Evolutionary conservation across 768 basidiomycete genomes (phyloP).

Genomic region (Naganishia antarctica): DNA sequence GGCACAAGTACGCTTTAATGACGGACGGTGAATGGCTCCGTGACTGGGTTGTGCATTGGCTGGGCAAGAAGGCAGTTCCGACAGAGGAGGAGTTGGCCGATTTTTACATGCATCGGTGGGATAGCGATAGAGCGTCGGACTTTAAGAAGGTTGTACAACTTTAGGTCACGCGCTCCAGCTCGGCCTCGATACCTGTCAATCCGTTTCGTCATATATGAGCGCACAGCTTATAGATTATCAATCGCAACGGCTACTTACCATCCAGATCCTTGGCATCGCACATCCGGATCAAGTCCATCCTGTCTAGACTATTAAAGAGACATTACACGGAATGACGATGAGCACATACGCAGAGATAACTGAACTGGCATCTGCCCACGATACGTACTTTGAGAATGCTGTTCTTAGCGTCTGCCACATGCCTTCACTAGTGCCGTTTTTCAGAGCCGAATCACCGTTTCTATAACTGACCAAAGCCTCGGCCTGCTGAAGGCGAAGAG

Average conservation of each 20-base stretch:
- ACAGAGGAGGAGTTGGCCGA: slow-evolving; percentile 3
- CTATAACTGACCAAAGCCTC: slow-evolving; percentile 58
- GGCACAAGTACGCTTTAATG: slow-evolving; percentile 5
- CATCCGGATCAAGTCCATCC: slow-evolving; percentile 67
- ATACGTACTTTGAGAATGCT: slow-evolving; percentile 63
- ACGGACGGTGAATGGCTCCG: slow-evolving; percentile 10
- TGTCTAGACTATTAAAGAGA: slow-evolving; percentile 54
- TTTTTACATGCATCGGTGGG: slow-evolving; percentile 8
- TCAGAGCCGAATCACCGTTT: slow-evolving; percentile 43
- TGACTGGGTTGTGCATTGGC: not conserved
- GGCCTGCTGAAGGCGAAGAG: slow-evolving; percentile 78
- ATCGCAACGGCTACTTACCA: slow-evolving; percentile 47
- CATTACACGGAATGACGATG: slow-evolving; percentile 11
- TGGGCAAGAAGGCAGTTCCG: slow-evolving; percentile 6
- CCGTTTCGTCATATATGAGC: not conserved
- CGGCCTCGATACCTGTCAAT: slow-evolving; percentile 6
- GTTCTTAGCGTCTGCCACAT: slow-evolving; percentile 87
- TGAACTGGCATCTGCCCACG: not conserved
- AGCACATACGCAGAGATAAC: not conserved
- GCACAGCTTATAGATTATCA: not conserved
- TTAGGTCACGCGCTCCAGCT: slow-evolving; percentile 11
- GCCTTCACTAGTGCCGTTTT: slow-evolving; percentile 68
- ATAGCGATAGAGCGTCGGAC: not conserved
- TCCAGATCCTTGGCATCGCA: slow-evolving; percentile 72
- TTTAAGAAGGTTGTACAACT: slow-evolving; percentile 2